Percentiles rank a stretch among this genome's conserved stretches.
Evolutionary conservation across 306 rosid species (phyloP).

Genomic region (Trifolium pratense): DNA sequence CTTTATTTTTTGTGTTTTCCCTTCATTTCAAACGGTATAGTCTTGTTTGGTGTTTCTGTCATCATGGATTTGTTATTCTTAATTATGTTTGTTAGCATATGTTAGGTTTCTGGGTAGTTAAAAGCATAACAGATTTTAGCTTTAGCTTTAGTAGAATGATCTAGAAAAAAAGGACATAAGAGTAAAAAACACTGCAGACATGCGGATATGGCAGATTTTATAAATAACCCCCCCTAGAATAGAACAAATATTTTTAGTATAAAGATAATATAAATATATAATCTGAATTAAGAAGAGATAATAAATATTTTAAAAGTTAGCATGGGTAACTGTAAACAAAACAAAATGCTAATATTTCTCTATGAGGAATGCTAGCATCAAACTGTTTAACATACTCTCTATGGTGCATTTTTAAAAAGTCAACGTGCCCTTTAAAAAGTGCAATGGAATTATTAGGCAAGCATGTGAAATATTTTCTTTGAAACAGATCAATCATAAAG

Average conservation of each 20-base stretch:
- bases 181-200: background rate
- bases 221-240: too few relatives aligned
- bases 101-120: background rate
- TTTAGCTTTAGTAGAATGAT: background rate
- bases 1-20: slow-evolving; percentile 14
- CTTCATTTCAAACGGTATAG: slow-evolving; percentile 13
- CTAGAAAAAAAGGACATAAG: background rate
- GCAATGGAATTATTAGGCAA: background rate
- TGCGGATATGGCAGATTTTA: too few relatives aligned
- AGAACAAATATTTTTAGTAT: too few relatives aligned
- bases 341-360: too few relatives aligned
- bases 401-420: background rate
- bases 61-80: slow-evolving; percentile 19
- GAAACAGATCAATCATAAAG: background rate
- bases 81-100: background rate
- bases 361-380: slow-evolving; percentile 2
- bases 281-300: background rate
- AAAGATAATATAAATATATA: background rate
- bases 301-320: background rate
- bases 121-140: too few relatives aligned
- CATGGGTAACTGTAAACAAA: background rate
- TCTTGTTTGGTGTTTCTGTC: slow-evolving; percentile 24
- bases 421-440: background rate
- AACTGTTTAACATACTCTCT: background rate
- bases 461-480: background rate